A percentile compares a stretch with the other conserved stretches of the same genome.
Conservation (phyloP, 179 eudicot species). For the Spergularia azorica region DNA sequence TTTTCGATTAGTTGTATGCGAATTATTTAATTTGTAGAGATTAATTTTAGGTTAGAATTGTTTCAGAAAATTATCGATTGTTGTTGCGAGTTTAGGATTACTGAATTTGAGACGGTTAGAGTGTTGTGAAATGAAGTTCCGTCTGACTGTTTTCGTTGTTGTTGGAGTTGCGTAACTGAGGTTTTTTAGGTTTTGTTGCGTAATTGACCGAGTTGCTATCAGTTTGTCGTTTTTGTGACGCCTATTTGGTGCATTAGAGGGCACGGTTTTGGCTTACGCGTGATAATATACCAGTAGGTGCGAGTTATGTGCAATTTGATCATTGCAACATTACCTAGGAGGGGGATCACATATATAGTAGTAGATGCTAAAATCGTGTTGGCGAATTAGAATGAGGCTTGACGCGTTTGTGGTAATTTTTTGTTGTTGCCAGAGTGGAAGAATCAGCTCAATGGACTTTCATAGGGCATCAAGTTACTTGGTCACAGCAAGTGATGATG, state of each 20-base stretch:
- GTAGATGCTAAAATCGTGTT: neutral
- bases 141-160: neutral
- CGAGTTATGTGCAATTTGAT: neutral
- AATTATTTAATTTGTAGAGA: no score
- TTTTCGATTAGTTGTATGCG: neutral
- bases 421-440: constrained; percentile 66
- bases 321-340: neutral
- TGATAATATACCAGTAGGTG: no score
- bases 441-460: constrained; percentile 99
- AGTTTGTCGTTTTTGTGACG: neutral
- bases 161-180: neutral
- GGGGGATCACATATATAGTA: neutral
- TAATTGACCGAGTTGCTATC: neutral
- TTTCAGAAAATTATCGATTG: neutral
- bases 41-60: neutral
- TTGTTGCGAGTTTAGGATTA: neutral
- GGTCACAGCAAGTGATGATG: constrained; percentile 99
- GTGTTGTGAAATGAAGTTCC: neutral
- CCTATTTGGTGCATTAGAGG: neutral
- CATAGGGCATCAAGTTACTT: constrained; percentile 79
- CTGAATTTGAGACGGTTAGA: neutral
- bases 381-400: neutral
- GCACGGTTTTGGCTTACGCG: no score
- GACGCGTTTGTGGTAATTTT: neutral
- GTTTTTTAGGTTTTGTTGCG: neutral